phyloP scores from a whole-genome alignment of 2,329 filamentous ascomycete genomes.

The Colletotrichum nymphaeae region DNA sequence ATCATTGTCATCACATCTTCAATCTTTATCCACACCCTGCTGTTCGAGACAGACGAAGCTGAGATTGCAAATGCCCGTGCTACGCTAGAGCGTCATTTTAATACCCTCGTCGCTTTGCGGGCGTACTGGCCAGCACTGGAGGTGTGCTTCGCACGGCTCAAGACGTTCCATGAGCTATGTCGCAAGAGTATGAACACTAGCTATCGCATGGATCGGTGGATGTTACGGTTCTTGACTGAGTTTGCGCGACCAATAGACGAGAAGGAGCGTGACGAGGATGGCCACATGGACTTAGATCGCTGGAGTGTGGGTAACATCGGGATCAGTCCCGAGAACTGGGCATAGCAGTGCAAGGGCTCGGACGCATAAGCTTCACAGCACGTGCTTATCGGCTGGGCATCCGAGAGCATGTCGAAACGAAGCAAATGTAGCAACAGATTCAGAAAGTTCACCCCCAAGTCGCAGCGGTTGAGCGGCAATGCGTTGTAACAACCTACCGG shows the following conservation, averaged over 20 bases:
- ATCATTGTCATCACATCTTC: slow-evolving; percentile 59
- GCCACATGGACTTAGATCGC: slow-evolving; percentile 30
- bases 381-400: neutral
- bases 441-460: neutral
- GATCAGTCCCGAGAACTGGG: slow-evolving; percentile 38
- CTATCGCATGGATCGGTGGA: slow-evolving; percentile 55
- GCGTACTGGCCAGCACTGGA: slow-evolving; percentile 55
- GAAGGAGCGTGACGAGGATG: slow-evolving; percentile 40
- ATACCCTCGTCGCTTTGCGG: slow-evolving; percentile 53
- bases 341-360: neutral
- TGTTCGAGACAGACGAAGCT: slow-evolving; percentile 51
- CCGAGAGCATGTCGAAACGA: neutral
- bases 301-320: slow-evolving; percentile 38
- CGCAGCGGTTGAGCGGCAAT: neutral
- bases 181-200: slow-evolving; percentile 48
- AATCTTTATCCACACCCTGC: slow-evolving; percentile 57
- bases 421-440: neutral
- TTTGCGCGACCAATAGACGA: slow-evolving; percentile 45
- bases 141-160: slow-evolving; percentile 50
- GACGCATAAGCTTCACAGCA: neutral
- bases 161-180: slow-evolving; percentile 55
- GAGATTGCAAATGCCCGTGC: slow-evolving; percentile 48
- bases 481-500: neutral
- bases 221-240: slow-evolving; percentile 50
- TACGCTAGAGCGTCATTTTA: slow-evolving; percentile 56